Evolutionary conservation across 2,329 filamentous ascomycete species (phyloP).

Genomic region (Hirsutella minnesotensis): DNA sequence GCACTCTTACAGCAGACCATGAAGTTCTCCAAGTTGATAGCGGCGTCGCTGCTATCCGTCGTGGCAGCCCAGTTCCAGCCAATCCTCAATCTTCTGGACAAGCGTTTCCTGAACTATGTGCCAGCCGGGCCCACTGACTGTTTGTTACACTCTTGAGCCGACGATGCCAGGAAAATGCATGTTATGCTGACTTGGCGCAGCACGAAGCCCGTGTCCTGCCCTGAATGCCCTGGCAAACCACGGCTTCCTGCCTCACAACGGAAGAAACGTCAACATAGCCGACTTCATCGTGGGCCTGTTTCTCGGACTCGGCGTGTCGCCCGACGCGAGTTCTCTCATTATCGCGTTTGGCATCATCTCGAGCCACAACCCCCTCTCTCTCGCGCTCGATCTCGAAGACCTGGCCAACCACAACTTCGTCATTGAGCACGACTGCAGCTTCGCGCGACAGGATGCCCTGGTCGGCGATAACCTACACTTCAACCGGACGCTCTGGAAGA

Average conservation of each 20-base stretch:
- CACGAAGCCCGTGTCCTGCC: not conserved
- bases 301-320: not conserved
- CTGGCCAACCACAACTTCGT: not conserved
- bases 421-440: not conserved
- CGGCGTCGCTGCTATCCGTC: no score
- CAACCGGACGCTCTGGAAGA: not conserved
- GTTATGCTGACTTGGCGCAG: not conserved
- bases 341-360: not conserved
- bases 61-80: no score
- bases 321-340: not conserved
- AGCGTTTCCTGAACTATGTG: no score
- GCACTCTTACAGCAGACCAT: no score
- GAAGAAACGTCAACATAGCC: not conserved
- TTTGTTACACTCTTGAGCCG: no score
- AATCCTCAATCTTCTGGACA: no score
- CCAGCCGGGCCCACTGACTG: no score
- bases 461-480: not conserved
- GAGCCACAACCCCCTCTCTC: not conserved
- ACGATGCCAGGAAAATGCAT: no score
- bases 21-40: no score
- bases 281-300: not conserved
- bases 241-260: not conserved
- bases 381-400: not conserved
- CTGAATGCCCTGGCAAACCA: not conserved
- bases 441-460: not conserved